These are phyloP conservation scores for Boletus bicolor DNA, from an alignment of 768 basidiomycete genomes.

Conservation along the genomic window DNA sequence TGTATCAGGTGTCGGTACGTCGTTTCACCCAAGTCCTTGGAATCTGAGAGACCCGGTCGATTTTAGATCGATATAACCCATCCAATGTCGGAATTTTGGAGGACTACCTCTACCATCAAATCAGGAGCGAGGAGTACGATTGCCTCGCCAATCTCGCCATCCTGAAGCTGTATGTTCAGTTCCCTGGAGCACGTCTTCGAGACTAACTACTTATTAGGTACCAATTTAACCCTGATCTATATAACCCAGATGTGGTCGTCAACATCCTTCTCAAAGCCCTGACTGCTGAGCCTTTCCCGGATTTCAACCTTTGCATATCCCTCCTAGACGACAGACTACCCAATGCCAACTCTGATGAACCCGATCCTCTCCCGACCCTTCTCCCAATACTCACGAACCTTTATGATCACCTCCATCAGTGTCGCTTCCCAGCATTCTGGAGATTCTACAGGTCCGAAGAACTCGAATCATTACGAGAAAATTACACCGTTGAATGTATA, in stretches of 20 bases:
- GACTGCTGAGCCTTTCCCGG: conserved; percentile 79
- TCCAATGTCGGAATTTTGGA: conserved; percentile 90
- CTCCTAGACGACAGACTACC: conserved; percentile 75
- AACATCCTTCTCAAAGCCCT: conserved; percentile 94
- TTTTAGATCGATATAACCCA: conserved; percentile 92
- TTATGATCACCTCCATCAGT: conserved; percentile 70
- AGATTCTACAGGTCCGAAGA: conserved; percentile 64
- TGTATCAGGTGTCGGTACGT: conserved; percentile 84
- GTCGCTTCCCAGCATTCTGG: conserved; percentile 90
- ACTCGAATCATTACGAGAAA: conserved; percentile 71
- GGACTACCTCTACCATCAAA: conserved; percentile 95
- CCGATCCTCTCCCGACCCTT: conserved; percentile 72
- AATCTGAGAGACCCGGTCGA: not conserved
- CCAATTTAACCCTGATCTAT: conserved; percentile 92
- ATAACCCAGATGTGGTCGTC: conserved; percentile 89
- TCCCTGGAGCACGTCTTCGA: not conserved
- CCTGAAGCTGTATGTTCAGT: conserved; percentile 69
- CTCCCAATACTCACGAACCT: conserved; percentile 67
- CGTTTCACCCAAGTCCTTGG: not conserved
- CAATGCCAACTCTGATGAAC: conserved; percentile 63
- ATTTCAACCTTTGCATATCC: conserved; percentile 93
- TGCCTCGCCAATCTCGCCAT: conserved; percentile 94
- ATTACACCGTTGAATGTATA: conserved; percentile 79
- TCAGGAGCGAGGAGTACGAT: conserved; percentile 88
- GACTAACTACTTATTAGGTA: conserved; percentile 50